Conservation (phyloP, 495 filamentous ascomycete species). For the Penicillium chermesinum region DNA sequence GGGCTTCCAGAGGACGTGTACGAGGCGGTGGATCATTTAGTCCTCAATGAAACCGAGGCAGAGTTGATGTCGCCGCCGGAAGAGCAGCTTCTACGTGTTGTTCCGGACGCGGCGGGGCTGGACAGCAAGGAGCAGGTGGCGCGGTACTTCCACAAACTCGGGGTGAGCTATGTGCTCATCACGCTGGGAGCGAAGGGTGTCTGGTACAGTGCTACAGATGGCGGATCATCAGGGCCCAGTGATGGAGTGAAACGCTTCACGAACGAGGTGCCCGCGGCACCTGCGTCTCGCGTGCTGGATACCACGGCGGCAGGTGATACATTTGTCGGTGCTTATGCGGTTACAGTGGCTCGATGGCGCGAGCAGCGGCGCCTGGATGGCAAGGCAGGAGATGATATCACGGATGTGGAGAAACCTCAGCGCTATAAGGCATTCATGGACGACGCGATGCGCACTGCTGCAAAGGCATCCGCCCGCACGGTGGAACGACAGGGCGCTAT, state of each 20-base stretch:
- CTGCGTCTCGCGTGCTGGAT: slow-evolving; percentile 69
- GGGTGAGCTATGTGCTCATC: slow-evolving; percentile 71
- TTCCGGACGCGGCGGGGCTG: slow-evolving; percentile 39
- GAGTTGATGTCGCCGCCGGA: slow-evolving; percentile 55
- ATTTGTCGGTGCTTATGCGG: slow-evolving; percentile 84
- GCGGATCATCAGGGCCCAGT: slow-evolving; percentile 33
- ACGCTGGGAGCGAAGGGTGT: slow-evolving; percentile 78
- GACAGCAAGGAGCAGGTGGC: slow-evolving; percentile 49
- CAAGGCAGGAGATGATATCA: slow-evolving; percentile 30
- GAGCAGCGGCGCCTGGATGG: slow-evolving; percentile 30
- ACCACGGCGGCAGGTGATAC: slow-evolving; percentile 95
- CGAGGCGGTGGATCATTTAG: slow-evolving; percentile 64
- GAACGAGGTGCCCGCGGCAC: slow-evolving; percentile 47
- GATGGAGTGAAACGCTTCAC: slow-evolving; percentile 33
- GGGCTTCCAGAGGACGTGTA: slow-evolving; percentile 64
- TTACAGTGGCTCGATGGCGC: slow-evolving; percentile 50
- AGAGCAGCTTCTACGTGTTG: slow-evolving; percentile 25
- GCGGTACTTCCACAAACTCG: slow-evolving; percentile 54
- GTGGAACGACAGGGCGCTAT: slow-evolving; percentile 79
- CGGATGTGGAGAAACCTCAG: slow-evolving; percentile 37
- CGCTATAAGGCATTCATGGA: slow-evolving; percentile 49
- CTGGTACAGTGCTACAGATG: slow-evolving; percentile 48
- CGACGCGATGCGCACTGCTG: slow-evolving; percentile 61
- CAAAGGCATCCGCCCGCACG: slow-evolving; percentile 66
- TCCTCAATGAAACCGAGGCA: slow-evolving; percentile 91